These are phyloP conservation scores for Tolypocladium tropicale DNA, from an alignment of 2,329 filamentous ascomycete genomes.

Conservation along the genomic window DNA sequence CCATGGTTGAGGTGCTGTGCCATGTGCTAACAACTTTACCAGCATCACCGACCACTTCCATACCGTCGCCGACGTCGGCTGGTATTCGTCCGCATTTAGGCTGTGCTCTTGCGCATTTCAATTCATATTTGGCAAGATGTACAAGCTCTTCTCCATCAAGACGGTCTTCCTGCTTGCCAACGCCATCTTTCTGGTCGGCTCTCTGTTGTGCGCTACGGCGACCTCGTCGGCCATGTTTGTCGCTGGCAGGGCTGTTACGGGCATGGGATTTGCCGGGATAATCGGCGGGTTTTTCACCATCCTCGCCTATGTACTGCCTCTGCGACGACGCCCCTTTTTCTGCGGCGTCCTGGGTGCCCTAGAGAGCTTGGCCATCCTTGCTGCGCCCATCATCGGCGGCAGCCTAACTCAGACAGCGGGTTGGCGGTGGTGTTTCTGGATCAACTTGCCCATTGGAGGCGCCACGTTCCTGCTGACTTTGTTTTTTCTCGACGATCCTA, in stretches of 20 bases:
- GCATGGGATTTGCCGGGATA: too few species aligned
- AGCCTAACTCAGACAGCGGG: constrained; percentile 24
- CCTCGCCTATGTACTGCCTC: constrained; percentile 26
- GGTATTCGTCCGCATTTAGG: constrained; percentile 36
- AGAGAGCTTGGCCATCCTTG: too few species aligned
- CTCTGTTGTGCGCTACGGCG: constrained; percentile 29
- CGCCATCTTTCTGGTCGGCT: constrained; percentile 31
- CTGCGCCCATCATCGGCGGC: constrained; percentile 17
- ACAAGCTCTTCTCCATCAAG: constrained; percentile 27
- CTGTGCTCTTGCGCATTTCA: constrained; percentile 16
- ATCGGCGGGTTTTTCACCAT: too few species aligned
- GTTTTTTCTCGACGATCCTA: constrained; percentile 31
- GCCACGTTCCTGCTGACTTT: constrained; percentile 23
- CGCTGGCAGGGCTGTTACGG: constrained; percentile 33
- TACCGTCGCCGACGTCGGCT: constrained; percentile 29
- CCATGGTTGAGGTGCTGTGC: too few species aligned
- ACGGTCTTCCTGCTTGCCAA: constrained; percentile 24
- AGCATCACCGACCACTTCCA: constrained; percentile 29
- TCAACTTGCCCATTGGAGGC: constrained; percentile 25
- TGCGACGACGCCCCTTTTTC: constrained; percentile 10
- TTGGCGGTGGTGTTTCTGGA: constrained; percentile 31
- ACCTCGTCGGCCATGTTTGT: constrained; percentile 10
- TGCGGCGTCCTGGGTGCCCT: constrained; percentile 23
- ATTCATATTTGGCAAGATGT: constrained; percentile 15
- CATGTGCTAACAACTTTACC: too few species aligned